Percentiles rank a stretch among this genome's conserved stretches.
phyloP scores from a whole-genome alignment of 441 rosid genomes.

The Pelargonium myrrhifolium region DNA sequence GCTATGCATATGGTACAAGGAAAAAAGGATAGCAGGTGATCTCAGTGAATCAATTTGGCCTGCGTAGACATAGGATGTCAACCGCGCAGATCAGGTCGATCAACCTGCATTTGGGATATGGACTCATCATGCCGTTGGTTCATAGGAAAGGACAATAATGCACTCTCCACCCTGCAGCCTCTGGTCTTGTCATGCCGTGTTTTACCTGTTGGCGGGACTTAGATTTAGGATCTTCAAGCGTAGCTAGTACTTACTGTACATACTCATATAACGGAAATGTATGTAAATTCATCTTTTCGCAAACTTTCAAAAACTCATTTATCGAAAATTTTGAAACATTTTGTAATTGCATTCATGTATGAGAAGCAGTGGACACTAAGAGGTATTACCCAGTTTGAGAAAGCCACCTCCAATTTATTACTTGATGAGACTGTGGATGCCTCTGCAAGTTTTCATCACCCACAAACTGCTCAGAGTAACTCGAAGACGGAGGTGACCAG shows the following conservation, averaged over 20 bases:
- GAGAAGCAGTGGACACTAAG: background rate
- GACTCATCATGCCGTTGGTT: no score
- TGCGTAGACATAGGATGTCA: background rate
- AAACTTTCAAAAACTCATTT: no score
- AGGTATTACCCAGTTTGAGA: conserved; percentile 85
- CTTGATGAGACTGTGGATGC: conserved; percentile 73
- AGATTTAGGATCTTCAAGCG: conserved; percentile 12
- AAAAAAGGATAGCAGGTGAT: background rate
- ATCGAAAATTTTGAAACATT: no score
- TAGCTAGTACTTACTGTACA: no score
- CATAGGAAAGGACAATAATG: no score
- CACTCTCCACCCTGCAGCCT: no score
- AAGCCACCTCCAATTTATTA: conserved; percentile 72
- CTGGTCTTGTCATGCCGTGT: no score
- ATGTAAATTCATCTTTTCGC: background rate
- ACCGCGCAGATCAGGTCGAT: background rate
- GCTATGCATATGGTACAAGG: conserved; percentile 30
- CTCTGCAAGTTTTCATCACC: conserved; percentile 74
- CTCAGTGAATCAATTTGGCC: no score
- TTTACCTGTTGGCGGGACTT: no score
- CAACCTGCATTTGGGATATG: no score
- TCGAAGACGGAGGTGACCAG: conserved; percentile 61
- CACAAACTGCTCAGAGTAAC: conserved; percentile 62
- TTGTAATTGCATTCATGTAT: no score
- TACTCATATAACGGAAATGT: no score